Percentiles rank a stretch among this genome's conserved stretches.
phyloP scores from a whole-genome alignment of 352 stramenopile genomes.

The Nothophytophthora sp. region DNA sequence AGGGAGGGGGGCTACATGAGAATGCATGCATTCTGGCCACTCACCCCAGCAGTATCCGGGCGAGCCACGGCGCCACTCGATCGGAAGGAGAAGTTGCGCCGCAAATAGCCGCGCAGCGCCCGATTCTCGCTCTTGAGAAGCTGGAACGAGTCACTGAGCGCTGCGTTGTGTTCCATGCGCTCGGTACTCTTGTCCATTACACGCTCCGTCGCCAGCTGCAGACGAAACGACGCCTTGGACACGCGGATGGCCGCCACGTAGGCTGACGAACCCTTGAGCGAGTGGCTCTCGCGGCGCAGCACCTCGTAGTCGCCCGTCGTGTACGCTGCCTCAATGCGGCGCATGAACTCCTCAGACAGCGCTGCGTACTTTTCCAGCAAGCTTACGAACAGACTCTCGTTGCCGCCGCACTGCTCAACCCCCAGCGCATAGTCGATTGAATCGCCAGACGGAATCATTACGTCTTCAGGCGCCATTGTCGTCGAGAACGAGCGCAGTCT shows the following conservation, averaged over 20 bases:
- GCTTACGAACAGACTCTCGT: constrained; percentile 83
- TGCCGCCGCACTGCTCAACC: constrained; percentile 80
- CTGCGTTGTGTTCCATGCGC: constrained; percentile 28
- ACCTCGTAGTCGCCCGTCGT: constrained; percentile 53
- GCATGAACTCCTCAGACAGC: constrained; percentile 77
- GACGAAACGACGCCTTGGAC: constrained; percentile 79
- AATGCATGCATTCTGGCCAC: constrained; percentile 58
- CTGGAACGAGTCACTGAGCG: constrained; percentile 49
- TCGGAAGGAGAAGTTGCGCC: constrained; percentile 85
- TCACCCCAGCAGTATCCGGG: constrained; percentile 31
- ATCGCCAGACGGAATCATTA: constrained; percentile 76
- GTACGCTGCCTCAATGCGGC: constrained; percentile 70
- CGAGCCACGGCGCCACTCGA: constrained; percentile 26
- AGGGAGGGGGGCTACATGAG: constrained; percentile 69
- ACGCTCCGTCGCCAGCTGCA: constrained; percentile 76
- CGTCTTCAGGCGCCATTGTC: constrained; percentile 57
- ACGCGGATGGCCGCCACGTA: constrained; percentile 85
- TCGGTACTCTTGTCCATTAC: constrained; percentile 64
- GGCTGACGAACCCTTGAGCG: constrained; percentile 86
- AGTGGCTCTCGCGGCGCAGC: constrained; percentile 77
- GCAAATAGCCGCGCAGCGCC: constrained; percentile 72
- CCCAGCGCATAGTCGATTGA: constrained; percentile 80
- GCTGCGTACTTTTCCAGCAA: constrained; percentile 80
- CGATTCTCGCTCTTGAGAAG: constrained; percentile 79
- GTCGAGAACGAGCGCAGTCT: constrained; percentile 46